Evolutionary conservation across 2,329 filamentous ascomycete species (phyloP).

Genomic region (Fusarium sp.): DNA sequence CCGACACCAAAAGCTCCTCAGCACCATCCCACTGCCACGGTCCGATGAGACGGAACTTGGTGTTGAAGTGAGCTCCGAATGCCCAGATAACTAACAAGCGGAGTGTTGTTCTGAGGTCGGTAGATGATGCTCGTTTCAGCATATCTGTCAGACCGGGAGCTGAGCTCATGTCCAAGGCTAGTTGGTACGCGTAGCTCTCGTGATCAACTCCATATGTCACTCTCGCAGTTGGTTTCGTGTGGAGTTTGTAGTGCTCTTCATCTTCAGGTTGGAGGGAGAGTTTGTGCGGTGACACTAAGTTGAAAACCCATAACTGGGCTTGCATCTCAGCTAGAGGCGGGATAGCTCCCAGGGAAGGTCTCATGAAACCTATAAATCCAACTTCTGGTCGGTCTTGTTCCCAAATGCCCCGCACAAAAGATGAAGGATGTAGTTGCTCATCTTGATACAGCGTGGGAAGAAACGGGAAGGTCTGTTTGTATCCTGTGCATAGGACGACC

Average conservation of each 20-base stretch:
- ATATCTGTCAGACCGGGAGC: background rate
- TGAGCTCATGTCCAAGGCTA: background rate
- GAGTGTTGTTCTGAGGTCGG: rapidly evolving
- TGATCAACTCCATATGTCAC: background rate
- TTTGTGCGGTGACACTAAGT: background rate
- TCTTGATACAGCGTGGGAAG: background rate
- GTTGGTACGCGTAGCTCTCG: background rate
- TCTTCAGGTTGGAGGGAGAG: background rate
- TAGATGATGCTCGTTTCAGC: rapidly evolving
- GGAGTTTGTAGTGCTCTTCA: background rate
- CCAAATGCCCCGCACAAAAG: background rate
- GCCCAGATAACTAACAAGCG: background rate
- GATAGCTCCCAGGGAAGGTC: background rate
- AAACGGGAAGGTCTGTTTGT: background rate
- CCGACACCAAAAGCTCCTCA: rapidly evolving
- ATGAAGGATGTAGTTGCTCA: background rate
- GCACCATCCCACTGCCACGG: rapidly evolving
- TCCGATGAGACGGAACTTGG: background rate
- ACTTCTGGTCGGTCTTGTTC: rapidly evolving
- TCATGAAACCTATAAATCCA: background rate
- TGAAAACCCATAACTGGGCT: background rate
- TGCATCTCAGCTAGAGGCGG: background rate
- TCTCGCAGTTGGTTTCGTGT: background rate
- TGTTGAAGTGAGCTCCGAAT: background rate
- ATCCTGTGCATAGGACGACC: background rate